Conservation (phyloP, 768 basidiomycete genomes). For the Auricularia cornea region DNA sequence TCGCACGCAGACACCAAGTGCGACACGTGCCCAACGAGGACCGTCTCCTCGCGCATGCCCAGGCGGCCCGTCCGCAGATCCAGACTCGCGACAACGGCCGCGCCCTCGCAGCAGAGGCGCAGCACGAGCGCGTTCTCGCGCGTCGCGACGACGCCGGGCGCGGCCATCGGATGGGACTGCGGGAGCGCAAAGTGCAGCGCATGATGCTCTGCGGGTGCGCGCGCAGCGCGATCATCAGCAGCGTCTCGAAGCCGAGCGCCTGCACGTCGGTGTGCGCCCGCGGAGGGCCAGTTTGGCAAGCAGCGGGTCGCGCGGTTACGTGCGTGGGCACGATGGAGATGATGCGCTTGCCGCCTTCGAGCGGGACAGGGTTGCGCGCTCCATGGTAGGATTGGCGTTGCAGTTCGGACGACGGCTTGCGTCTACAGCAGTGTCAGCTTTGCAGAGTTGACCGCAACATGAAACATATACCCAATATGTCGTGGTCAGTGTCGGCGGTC, state of each 20-base stretch:
- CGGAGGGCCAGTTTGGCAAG: conserved; percentile 28
- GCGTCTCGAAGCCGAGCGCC: conserved; percentile 64
- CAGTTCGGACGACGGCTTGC: conserved; percentile 25
- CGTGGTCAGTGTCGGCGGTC: conserved; percentile 56
- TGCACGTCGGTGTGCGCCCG: conserved; percentile 44
- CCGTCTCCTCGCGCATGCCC: conserved; percentile 72
- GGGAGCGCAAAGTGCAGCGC: conserved; percentile 44
- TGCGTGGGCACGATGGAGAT: conserved; percentile 52
- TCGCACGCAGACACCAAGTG: conserved; percentile 52
- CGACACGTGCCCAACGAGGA: conserved; percentile 64
- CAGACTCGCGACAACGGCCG: conserved; percentile 69
- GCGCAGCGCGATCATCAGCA: conserved; percentile 55
- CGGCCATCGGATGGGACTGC: not conserved
- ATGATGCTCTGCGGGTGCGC: conserved; percentile 60
- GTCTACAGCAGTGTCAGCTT: conserved; percentile 21
- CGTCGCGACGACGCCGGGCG: not conserved
- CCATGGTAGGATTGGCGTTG: conserved; percentile 17
- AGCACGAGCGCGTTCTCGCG: not conserved
- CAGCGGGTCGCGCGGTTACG: not conserved
- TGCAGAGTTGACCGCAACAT: conserved; percentile 1
- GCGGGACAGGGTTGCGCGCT: conserved; percentile 39
- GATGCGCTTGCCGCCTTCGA: conserved; percentile 62
- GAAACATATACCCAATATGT: conserved; percentile 78
- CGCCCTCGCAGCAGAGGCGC: conserved; percentile 30
- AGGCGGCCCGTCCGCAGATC: conserved; percentile 75